Percentiles rank a stretch among this genome's conserved stretches.
Conservation (phyloP, 169 alveolate genomes). For the Cryptosporidium canis region DNA sequence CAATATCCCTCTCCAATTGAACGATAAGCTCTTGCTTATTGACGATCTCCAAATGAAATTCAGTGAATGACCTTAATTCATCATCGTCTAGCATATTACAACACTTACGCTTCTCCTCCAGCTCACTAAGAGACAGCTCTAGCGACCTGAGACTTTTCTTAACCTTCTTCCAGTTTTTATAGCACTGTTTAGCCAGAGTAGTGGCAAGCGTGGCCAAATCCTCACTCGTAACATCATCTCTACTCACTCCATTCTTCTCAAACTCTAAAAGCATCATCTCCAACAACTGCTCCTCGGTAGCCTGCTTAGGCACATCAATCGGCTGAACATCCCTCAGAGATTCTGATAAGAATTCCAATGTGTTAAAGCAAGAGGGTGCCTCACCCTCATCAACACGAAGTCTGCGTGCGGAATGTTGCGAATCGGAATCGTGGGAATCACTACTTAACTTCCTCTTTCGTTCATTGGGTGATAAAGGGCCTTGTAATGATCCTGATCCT, state of each 20-base stretch:
- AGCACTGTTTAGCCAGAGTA: background rate
- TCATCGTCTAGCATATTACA: background rate
- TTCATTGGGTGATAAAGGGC: background rate
- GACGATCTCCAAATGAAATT: background rate
- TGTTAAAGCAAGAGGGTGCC: background rate
- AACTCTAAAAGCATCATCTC: background rate
- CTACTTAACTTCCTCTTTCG: background rate
- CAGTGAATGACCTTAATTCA: background rate
- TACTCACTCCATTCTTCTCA: background rate
- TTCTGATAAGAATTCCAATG: background rate
- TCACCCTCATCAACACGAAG: background rate
- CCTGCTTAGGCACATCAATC: background rate
- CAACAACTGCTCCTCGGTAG: background rate
- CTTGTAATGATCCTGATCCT: background rate
- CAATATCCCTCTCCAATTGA: background rate
- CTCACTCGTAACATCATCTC: background rate
- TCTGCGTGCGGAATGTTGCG: background rate
- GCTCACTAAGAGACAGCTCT: background rate
- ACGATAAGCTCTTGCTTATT: background rate
- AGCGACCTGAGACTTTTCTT: background rate
- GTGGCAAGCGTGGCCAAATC: background rate
- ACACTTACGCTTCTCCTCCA: background rate
- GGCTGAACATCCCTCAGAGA: background rate
- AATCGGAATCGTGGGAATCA: background rate
- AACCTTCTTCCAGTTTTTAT: background rate